These are phyloP conservation scores for Earliella scabrosa DNA, from an alignment of 1,284 basidiomycete genomes.

Conservation along the genomic window DNA sequence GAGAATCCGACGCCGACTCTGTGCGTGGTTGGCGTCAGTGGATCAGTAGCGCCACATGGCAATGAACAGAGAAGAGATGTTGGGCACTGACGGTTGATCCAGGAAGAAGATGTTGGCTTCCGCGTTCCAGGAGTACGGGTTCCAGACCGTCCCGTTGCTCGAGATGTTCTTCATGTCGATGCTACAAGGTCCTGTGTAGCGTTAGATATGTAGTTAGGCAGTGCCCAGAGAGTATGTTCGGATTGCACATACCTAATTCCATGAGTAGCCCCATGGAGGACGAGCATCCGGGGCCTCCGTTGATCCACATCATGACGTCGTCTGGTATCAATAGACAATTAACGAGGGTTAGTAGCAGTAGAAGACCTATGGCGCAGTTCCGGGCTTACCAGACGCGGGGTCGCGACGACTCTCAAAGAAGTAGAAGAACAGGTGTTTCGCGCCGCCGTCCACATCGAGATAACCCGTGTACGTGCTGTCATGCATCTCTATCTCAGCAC, in stretches of 20 bases:
- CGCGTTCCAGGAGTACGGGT: slow-evolving; percentile 67
- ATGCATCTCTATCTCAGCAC: no score
- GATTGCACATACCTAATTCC: slow-evolving; percentile 47
- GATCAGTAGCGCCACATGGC: no score
- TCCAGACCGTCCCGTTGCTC: slow-evolving; percentile 58
- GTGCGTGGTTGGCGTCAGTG: no score
- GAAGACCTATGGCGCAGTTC: no score
- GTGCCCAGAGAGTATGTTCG: no score
- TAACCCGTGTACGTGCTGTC: slow-evolving; percentile 63
- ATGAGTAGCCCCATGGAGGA: slow-evolving; percentile 67
- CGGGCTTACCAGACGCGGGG: slow-evolving; percentile 53
- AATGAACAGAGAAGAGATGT: no score
- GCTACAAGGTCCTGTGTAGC: slow-evolving; percentile 53
- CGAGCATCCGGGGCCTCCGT: slow-evolving; percentile 71
- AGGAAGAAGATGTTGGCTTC: slow-evolving; percentile 75
- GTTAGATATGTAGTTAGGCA: no score
- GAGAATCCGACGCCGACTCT: slow-evolving; percentile 72
- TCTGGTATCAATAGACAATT: no score
- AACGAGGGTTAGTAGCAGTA: no score
- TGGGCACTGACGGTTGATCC: slow-evolving; percentile 57
- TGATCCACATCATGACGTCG: slow-evolving; percentile 76
- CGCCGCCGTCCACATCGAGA: slow-evolving; percentile 60
- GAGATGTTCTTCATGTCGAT: slow-evolving; percentile 55
- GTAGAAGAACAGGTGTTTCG: slow-evolving; percentile 81
- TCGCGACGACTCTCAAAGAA: slow-evolving; percentile 81